Conservation (phyloP, 805 yeast species). For the Metschnikowia hibisci region DNA sequence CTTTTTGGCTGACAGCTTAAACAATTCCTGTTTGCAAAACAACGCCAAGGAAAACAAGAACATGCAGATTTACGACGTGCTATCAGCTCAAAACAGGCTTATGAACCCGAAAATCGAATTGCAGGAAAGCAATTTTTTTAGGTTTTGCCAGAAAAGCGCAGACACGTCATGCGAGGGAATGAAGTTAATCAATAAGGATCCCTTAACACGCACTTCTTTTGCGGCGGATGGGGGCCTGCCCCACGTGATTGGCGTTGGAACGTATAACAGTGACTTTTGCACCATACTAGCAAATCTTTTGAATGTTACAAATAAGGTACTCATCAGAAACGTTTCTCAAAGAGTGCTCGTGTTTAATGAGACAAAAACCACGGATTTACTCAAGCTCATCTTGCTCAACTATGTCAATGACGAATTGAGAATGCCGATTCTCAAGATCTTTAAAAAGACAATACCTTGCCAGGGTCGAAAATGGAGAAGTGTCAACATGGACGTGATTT, state of each 20-base stretch:
- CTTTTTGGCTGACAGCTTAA: constrained; percentile 32
- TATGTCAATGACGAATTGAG: constrained; percentile 58
- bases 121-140: constrained; percentile 36
- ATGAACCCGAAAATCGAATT: constrained; percentile 36
- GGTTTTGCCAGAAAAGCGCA: constrained; percentile 25
- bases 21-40: constrained; percentile 32
- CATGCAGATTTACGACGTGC: constrained; percentile 28
- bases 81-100: constrained; percentile 36
- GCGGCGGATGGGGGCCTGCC: constrained; percentile 25
- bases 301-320: constrained; percentile 51
- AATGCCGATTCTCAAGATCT: constrained; percentile 64
- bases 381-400: constrained; percentile 55
- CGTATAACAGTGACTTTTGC: constrained; percentile 42
- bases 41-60: constrained; percentile 14
- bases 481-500: constrained; percentile 87
- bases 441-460: constrained; percentile 80
- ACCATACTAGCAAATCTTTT: constrained; percentile 49
- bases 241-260: constrained; percentile 25
- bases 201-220: constrained; percentile 27
- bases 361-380: constrained; percentile 56
- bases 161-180: constrained; percentile 11
- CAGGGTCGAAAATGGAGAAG: constrained; percentile 94
- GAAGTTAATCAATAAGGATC: constrained; percentile 28
- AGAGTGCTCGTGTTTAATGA: constrained; percentile 63
- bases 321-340: constrained; percentile 64